Evolutionary conservation across 2,329 filamentous ascomycete species (phyloP).

Genomic region (Setomelanomma holmii): DNA sequence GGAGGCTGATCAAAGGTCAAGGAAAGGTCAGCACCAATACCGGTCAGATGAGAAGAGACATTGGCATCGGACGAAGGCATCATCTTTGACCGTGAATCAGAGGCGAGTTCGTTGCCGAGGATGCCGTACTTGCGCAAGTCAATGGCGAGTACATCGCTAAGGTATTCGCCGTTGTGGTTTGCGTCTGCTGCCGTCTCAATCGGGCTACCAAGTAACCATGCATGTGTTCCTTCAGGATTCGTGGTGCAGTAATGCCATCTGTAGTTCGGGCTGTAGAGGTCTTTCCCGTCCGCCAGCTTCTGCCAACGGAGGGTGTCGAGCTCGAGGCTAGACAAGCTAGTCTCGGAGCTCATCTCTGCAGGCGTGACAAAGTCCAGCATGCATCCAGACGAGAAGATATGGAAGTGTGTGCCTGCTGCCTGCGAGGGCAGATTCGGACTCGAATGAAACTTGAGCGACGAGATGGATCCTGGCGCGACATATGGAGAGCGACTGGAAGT

Average conservation of each 20-base stretch:
- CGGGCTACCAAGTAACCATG: conserved; percentile 93
- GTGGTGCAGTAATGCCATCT: conserved; percentile 98
- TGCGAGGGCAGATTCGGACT: conserved; percentile 87
- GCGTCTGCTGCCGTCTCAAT: conserved; percentile 73
- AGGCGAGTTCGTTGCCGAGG: conserved; percentile 74
- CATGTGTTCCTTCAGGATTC: conserved; percentile 93
- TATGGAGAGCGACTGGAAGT: conserved; percentile 57
- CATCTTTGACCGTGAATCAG: conserved; percentile 51
- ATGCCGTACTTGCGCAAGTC: conserved; percentile 92
- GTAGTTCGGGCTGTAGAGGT: conserved; percentile 91
- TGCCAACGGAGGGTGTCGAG: conserved; percentile 90
- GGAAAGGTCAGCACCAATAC: conserved; percentile 85
- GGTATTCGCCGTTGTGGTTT: conserved; percentile 81
- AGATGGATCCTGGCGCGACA: conserved; percentile 80
- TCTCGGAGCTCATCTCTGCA: conserved; percentile 87
- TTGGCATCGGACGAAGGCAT: conserved; percentile 61
- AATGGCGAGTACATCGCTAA: conserved; percentile 93
- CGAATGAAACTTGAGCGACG: conserved; percentile 86
- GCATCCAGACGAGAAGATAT: conserved; percentile 90
- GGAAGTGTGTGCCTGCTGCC: conserved; percentile 91
- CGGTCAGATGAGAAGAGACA: conserved; percentile 59
- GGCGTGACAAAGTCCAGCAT: conserved; percentile 95
- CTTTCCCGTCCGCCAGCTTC: conserved; percentile 89
- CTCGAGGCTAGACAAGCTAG: conserved; percentile 88
- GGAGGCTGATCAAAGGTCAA: conserved; percentile 86